Evolutionary conservation across 106 monocot genomes (phyloP).

Genomic region (Dioscorea zingiberensis): DNA sequence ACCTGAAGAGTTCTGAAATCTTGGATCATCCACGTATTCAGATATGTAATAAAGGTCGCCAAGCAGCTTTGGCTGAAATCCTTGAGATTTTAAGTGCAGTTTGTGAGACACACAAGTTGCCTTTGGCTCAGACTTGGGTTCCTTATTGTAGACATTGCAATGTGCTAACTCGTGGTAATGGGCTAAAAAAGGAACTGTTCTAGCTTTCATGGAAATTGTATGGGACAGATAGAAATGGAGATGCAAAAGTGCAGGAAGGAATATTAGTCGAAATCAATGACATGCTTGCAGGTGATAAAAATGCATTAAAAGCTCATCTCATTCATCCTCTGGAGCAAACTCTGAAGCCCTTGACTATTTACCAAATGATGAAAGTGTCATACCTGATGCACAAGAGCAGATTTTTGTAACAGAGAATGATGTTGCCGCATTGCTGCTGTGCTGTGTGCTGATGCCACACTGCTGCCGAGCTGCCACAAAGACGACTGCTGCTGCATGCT

Average conservation of each 20-base stretch:
- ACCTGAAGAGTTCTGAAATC: conserved; percentile 70
- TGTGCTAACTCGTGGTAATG: conserved; percentile 53
- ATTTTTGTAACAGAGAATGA: conserved; percentile 9
- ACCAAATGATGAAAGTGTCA: conserved; percentile 1
- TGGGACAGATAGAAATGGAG: conserved; percentile 26
- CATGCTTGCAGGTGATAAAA: conserved; percentile 14
- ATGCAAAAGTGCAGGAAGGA: background rate
- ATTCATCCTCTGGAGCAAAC: conserved; percentile 11
- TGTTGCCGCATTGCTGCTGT: conserved; percentile 24
- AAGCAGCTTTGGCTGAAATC: conserved; percentile 73
- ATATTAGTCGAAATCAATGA: conserved; percentile 26
- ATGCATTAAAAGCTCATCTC: conserved; percentile 10
- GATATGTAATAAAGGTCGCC: conserved; percentile 59
- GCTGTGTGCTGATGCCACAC: conserved; percentile 68
- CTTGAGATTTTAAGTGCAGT: conserved; percentile 52
- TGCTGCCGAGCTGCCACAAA: conserved; percentile 66
- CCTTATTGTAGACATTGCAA: conserved; percentile 55
- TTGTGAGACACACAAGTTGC: conserved; percentile 67
- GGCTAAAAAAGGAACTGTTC: conserved; percentile 50
- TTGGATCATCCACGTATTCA: conserved; percentile 49
- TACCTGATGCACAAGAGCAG: conserved; percentile 12
- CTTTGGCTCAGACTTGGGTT: conserved; percentile 91
- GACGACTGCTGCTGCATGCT: conserved; percentile 83
- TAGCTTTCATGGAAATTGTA: conserved; percentile 60
- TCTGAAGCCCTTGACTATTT: background rate